Conservation (phyloP, 345 rosid species). For the Stellera chamaejasme region DNA sequence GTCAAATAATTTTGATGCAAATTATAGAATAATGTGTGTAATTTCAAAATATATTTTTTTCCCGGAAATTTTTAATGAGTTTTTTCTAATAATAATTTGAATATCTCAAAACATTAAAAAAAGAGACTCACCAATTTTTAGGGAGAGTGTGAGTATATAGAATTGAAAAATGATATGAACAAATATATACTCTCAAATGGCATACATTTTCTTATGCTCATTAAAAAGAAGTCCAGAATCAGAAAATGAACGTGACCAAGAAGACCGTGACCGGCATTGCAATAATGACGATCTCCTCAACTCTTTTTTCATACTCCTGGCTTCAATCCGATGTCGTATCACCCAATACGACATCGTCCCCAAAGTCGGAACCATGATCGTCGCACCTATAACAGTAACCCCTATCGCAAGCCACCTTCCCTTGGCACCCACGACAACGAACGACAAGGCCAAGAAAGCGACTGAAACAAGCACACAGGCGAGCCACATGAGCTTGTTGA, state of each 20-base stretch:
- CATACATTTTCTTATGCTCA: constrained; percentile 77
- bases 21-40: no score
- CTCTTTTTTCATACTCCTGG: constrained; percentile 47
- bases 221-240: constrained; percentile 56
- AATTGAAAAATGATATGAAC: no score
- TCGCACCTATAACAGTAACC: constrained; percentile 67
- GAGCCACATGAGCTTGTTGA: constrained; percentile 89
- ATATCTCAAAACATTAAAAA: no score
- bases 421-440: constrained; percentile 61
- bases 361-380: constrained; percentile 70
- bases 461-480: constrained; percentile 76
- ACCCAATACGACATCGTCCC: constrained; percentile 92
- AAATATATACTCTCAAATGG: constrained; percentile 26
- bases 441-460: constrained; percentile 64
- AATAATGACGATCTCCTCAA: constrained; percentile 50
- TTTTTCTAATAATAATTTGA: no score
- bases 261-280: constrained; percentile 50
- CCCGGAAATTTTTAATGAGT: no score
- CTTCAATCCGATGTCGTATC: constrained; percentile 64
- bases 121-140: no score
- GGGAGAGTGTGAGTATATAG: no score
- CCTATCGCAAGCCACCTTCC: constrained; percentile 63
- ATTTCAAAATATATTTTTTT: no score
- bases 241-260: constrained; percentile 48
- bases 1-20: no score